These are phyloP conservation scores for Verticillium dahliae DNA, from an alignment of 2,329 filamentous ascomycete genomes.

Conservation along the genomic window DNA sequence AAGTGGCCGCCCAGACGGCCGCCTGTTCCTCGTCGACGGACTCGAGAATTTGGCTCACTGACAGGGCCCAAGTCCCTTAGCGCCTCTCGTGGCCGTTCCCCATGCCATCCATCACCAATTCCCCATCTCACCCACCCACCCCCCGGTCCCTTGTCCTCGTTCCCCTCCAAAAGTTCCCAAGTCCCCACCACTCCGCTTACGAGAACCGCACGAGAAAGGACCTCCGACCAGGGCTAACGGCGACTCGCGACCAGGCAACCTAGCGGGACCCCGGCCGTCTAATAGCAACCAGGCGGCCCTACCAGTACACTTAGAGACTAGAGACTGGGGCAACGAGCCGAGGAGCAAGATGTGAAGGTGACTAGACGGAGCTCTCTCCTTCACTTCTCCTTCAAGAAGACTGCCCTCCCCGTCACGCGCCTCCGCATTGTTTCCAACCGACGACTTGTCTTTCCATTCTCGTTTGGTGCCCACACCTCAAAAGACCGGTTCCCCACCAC, in stretches of 20 bases:
- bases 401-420: not conserved
- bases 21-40: not conserved
- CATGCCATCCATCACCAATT: constrained; percentile 9
- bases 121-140: constrained; percentile 10
- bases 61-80: not conserved
- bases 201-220: not conserved
- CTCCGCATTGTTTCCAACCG: not conserved
- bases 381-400: not conserved
- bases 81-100: not conserved
- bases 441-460: not conserved
- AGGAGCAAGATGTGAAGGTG: not conserved
- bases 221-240: not conserved
- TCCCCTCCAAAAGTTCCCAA: constrained; percentile 1
- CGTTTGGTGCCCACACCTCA: not conserved
- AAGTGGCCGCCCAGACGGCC: not conserved
- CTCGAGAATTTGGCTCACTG: not conserved
- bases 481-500: not conserved
- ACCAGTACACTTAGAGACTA: not conserved
- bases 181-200: not conserved
- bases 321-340: not conserved
- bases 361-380: not conserved
- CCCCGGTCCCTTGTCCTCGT: constrained; percentile 1
- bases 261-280: not conserved
- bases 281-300: not conserved
- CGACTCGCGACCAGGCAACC: not conserved